These are phyloP conservation scores for Sporobolomyces pararoseus DNA, from an alignment of 768 basidiomycete species.

Conservation along the genomic window DNA sequence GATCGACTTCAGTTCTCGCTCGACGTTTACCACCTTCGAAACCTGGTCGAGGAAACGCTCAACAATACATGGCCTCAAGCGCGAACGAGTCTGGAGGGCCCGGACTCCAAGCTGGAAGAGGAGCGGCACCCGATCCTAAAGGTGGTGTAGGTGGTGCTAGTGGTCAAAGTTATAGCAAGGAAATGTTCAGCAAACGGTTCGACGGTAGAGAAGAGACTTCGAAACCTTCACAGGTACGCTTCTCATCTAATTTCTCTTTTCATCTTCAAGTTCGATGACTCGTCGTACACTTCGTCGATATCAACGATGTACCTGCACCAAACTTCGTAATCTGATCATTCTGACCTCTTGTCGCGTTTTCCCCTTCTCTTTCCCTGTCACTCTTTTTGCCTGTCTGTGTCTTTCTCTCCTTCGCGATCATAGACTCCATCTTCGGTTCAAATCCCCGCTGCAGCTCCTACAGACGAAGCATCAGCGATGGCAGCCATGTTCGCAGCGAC, in stretches of 20 bases:
- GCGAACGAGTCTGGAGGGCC: slow-evolving; percentile 45
- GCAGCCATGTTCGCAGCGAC: slow-evolving; percentile 97
- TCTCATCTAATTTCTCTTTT: not conserved
- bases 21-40: slow-evolving; percentile 75
- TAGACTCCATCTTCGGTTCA: slow-evolving; percentile 20
- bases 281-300: not conserved
- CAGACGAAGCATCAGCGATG: slow-evolving; percentile 91
- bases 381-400: not conserved
- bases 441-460: slow-evolving; percentile 49
- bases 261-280: no score
- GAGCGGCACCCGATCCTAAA: slow-evolving; percentile 18
- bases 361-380: not conserved
- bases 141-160: slow-evolving; percentile 32
- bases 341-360: not conserved
- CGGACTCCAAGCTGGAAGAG: slow-evolving; percentile 20
- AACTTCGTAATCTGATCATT: not conserved
- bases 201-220: slow-evolving; percentile 70
- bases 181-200: slow-evolving; percentile 77
- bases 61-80: slow-evolving; percentile 50
- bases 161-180: slow-evolving; percentile 13
- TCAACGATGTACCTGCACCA: no score
- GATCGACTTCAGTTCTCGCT: slow-evolving; percentile 89
- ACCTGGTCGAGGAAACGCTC: slow-evolving; percentile 50
- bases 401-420: not conserved
- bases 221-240: slow-evolving; percentile 41